These are phyloP conservation scores for Puya raimondii DNA, from an alignment of 176 grass and related monocot species.

Conservation along the genomic window DNA sequence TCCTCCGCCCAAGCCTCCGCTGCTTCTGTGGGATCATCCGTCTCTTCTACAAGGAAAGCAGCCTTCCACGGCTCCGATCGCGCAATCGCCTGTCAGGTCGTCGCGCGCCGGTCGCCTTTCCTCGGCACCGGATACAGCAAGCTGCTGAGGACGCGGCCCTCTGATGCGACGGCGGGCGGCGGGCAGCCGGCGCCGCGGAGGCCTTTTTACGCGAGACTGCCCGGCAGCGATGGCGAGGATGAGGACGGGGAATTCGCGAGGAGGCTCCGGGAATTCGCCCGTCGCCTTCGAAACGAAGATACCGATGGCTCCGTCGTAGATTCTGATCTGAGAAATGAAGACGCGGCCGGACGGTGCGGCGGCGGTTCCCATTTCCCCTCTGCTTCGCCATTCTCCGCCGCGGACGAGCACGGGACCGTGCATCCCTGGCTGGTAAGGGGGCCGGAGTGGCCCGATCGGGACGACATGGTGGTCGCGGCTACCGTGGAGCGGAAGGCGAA, in stretches of 20 bases:
- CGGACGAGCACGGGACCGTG: no score
- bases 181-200: slow-evolving; percentile 21
- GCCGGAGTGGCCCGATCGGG: neutral
- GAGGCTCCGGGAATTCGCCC: slow-evolving; percentile 60
- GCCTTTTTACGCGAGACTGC: slow-evolving; percentile 40
- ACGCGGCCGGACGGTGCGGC: neutral
- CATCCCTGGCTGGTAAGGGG: neutral
- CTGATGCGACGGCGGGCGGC: slow-evolving; percentile 9
- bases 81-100: neutral
- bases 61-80: no score
- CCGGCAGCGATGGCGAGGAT: slow-evolving; percentile 33
- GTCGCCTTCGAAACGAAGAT: slow-evolving; percentile 22
- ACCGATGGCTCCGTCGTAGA: neutral
- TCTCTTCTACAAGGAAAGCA: neutral
- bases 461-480: slow-evolving; percentile 8
- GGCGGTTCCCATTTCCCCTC: neutral
- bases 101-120: slow-evolving; percentile 20
- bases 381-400: neutral
- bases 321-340: neutral
- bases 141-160: slow-evolving; percentile 38
- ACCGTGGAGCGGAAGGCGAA: slow-evolving; percentile 57
- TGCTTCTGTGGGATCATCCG: neutral
- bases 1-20: neutral
- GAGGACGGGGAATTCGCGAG: slow-evolving; percentile 47
- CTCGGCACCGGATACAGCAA: slow-evolving; percentile 15